Evolutionary conservation across 73 alveolate genomes (phyloP).

Genomic region (Blepharisma japonicum): DNA sequence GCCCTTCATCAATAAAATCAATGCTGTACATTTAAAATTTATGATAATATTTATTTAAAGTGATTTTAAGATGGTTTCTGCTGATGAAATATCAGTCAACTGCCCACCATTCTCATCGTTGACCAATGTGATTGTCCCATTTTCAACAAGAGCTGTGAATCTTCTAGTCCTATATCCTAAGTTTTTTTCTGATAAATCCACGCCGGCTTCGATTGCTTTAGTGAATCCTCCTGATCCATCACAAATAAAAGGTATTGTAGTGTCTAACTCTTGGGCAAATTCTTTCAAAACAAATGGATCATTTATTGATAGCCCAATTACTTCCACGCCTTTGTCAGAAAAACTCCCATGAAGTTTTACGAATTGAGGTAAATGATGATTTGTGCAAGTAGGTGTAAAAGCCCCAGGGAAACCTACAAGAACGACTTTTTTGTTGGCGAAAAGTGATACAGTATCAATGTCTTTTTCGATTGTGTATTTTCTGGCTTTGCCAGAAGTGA

Average conservation of each 20-base stretch:
- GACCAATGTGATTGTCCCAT: slow-evolving; percentile 17
- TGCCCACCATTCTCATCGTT: slow-evolving; percentile 27
- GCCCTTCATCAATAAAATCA: too few relatives aligned
- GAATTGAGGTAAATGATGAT: slow-evolving; percentile 37
- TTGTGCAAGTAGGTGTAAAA: slow-evolving; percentile 54
- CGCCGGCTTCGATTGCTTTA: slow-evolving; percentile 35
- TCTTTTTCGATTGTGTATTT: slow-evolving; percentile 5
- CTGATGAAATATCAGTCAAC: slow-evolving; percentile 1
- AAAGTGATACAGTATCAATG: slow-evolving; percentile 28
- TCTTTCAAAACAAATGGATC: slow-evolving; percentile 52
- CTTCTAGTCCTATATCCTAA: slow-evolving; percentile 45
- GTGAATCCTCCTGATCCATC: slow-evolving; percentile 50
- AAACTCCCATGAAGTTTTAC: slow-evolving; percentile 16
- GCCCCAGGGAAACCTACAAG: slow-evolving; percentile 57
- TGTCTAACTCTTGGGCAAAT: slow-evolving; percentile 36
- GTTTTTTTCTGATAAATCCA: slow-evolving; percentile 28
- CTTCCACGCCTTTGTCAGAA: slow-evolving; percentile 32
- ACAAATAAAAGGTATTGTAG: slow-evolving; percentile 33
- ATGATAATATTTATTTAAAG: background rate
- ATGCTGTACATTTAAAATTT: too few relatives aligned
- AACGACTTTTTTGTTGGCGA: slow-evolving; percentile 39
- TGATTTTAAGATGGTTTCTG: background rate
- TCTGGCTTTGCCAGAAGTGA: background rate
- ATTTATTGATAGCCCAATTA: slow-evolving; percentile 42
- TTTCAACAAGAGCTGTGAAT: slow-evolving; percentile 45